Evolutionary conservation across 164 flowering plant genomes (phyloP).

Genomic region (Kalanchoe fedtschenkoi): DNA sequence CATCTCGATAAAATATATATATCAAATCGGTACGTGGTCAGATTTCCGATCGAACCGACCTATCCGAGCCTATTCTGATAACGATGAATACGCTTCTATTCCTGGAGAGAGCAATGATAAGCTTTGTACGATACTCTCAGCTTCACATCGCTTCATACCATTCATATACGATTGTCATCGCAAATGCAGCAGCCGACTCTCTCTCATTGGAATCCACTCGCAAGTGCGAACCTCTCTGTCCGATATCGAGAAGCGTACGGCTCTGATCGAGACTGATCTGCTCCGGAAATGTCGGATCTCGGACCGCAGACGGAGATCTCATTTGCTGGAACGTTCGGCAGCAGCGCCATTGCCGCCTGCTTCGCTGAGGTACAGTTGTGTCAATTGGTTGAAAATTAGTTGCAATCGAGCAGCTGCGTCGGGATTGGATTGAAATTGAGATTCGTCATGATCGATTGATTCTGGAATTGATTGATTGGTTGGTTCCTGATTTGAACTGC

Average conservation of each 20-base stretch:
- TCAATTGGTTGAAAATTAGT: background rate
- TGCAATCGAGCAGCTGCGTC: background rate
- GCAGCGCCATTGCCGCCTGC: slow-evolving; percentile 69
- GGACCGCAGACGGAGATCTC: slow-evolving; percentile 32
- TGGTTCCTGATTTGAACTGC: too few species aligned
- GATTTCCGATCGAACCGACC: too few species aligned
- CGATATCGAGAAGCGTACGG: background rate
- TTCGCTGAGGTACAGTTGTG: slow-evolving; percentile 49
- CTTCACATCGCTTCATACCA: too few species aligned
- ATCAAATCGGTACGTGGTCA: too few species aligned
- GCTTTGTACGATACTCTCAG: background rate
- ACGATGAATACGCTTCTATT: too few species aligned
- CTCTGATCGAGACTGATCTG: background rate
- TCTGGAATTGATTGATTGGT: background rate
- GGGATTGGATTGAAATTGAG: background rate
- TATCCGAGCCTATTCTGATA: too few species aligned
- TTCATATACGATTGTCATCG: background rate
- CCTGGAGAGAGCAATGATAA: too few species aligned
- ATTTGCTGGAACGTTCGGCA: slow-evolving; percentile 33
- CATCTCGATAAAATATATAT: too few species aligned
- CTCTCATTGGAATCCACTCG: background rate
- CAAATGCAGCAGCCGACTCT: background rate
- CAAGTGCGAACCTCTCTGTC: background rate
- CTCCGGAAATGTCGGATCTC: slow-evolving; percentile 40
- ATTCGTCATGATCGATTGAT: background rate